phyloP scores from a whole-genome alignment of 495 filamentous ascomycete species.

The Neurospora tetrasperma region DNA sequence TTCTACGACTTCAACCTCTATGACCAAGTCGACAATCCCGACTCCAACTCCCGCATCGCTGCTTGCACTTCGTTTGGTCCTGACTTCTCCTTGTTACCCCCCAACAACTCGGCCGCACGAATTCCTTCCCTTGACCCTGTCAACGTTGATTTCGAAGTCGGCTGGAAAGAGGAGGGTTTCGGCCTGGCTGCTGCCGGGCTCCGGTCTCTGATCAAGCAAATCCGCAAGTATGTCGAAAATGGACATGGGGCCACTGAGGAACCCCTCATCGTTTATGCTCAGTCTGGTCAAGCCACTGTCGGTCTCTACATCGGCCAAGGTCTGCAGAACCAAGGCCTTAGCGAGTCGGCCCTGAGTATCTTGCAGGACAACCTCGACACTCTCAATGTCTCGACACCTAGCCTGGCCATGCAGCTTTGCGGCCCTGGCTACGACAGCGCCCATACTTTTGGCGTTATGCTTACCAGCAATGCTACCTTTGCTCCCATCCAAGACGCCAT shows the following conservation, averaged over 20 bases:
- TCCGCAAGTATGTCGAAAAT: conserved; percentile 4
- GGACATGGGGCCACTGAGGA: neutral
- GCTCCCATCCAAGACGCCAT: conserved; percentile 23
- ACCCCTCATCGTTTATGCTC: conserved; percentile 7
- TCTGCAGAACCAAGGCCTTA: conserved; percentile 18
- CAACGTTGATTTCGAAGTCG: conserved; percentile 3
- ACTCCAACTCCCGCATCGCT: conserved; percentile 18
- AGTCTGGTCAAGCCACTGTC: conserved; percentile 4
- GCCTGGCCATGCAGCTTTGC: conserved; percentile 31
- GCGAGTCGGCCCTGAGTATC: conserved; percentile 13
- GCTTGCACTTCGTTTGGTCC: conserved; percentile 25
- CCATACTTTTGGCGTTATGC: conserved; percentile 27
- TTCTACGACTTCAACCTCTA: conserved; percentile 25
- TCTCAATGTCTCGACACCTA: conserved; percentile 7
- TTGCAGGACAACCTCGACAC: conserved; percentile 11
- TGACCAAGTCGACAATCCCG: conserved; percentile 22
- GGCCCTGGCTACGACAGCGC: conserved; percentile 11
- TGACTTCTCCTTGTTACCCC: neutral
- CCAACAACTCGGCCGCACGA: neutral
- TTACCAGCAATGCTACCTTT: conserved; percentile 23
- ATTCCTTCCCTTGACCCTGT: neutral
- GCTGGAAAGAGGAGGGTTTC: conserved; percentile 2
- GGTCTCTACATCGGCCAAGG: conserved; percentile 16
- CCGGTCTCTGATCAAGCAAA: conserved; percentile 2
- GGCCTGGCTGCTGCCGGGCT: neutral